These are phyloP conservation scores for Annulohypoxylon moriforme DNA, from an alignment of 495 filamentous ascomycete species.

Conservation along the genomic window DNA sequence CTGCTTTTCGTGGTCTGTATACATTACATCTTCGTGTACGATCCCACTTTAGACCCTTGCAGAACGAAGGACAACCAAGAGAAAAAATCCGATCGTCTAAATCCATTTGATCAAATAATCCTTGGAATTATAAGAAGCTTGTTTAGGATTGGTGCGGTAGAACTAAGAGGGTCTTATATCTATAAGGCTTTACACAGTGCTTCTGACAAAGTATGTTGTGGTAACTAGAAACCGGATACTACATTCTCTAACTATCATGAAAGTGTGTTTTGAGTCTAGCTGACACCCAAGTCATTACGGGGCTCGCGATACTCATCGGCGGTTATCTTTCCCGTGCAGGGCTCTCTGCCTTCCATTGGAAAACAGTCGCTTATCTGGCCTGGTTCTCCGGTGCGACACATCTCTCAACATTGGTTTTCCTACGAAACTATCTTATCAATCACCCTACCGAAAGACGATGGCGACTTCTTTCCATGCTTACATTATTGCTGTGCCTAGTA, in stretches of 20 bases:
- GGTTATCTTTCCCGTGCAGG: background rate
- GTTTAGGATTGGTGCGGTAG: background rate
- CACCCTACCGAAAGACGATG: constrained; percentile 22
- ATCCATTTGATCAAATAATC: background rate
- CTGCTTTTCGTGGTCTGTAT: background rate
- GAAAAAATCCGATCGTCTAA: background rate
- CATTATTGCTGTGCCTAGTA: constrained; percentile 10
- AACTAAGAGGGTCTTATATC: background rate
- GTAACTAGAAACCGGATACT: background rate
- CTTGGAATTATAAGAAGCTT: background rate
- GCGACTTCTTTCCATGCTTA: constrained; percentile 22
- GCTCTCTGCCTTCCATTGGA: constrained; percentile 52
- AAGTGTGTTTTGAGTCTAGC: background rate
- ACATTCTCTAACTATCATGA: background rate
- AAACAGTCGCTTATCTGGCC: constrained; percentile 49
- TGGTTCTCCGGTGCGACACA: constrained; percentile 58
- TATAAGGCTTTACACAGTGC: background rate
- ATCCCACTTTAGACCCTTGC: background rate
- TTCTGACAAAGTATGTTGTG: background rate
- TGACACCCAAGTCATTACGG: background rate
- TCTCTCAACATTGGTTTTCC: constrained; percentile 51
- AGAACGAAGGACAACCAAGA: no score
- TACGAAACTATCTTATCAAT: constrained; percentile 40
- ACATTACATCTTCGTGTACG: background rate
- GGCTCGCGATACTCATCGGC: background rate